phyloP scores from a whole-genome alignment of 2,329 filamentous ascomycete species.

The Curvularia spicifera region DNA sequence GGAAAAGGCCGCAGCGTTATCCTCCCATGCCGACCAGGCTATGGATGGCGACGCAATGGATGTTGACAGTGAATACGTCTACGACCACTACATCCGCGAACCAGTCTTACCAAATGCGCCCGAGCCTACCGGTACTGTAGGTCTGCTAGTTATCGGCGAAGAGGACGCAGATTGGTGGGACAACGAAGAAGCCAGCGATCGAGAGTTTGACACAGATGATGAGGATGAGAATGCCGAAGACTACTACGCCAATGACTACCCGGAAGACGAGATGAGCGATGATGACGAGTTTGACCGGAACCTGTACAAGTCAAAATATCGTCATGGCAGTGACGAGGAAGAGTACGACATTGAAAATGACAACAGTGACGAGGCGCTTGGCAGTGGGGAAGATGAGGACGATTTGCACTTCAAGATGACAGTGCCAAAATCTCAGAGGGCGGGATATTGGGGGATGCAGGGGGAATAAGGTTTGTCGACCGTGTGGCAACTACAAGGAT shows the following conservation, averaged over 20 bases:
- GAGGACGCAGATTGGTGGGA: constrained; percentile 65
- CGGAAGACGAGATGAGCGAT: constrained; percentile 77
- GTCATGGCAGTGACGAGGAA: constrained; percentile 51
- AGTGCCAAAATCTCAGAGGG: constrained; percentile 29
- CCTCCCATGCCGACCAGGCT: constrained; percentile 9
- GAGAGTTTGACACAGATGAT: constrained; percentile 65
- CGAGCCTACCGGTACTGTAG: constrained; percentile 40
- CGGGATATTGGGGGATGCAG: constrained; percentile 36
- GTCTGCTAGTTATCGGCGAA: constrained; percentile 58
- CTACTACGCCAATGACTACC: constrained; percentile 80
- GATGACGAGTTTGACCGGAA: constrained; percentile 67
- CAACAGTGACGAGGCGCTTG: constrained; percentile 24
- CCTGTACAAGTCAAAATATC: constrained; percentile 51
- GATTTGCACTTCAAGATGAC: constrained; percentile 41
- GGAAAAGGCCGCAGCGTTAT: constrained; percentile 31
- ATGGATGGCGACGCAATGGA: constrained; percentile 42
- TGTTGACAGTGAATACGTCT: constrained; percentile 62
- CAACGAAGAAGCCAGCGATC: constrained; percentile 60
- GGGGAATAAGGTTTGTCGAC: constrained; percentile 14
- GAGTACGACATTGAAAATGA: constrained; percentile 37
- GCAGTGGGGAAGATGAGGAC: constrained; percentile 40
- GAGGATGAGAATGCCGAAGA: constrained; percentile 74
- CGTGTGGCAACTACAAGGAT: not conserved
- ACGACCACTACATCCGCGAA: constrained; percentile 66
- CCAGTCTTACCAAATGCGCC: constrained; percentile 48